Evolutionary conservation across 495 filamentous ascomycete genomes (phyloP), one percentile per base, ranked within the genome.

Genomic region (Polyplosphaeria fusca): DNA sequence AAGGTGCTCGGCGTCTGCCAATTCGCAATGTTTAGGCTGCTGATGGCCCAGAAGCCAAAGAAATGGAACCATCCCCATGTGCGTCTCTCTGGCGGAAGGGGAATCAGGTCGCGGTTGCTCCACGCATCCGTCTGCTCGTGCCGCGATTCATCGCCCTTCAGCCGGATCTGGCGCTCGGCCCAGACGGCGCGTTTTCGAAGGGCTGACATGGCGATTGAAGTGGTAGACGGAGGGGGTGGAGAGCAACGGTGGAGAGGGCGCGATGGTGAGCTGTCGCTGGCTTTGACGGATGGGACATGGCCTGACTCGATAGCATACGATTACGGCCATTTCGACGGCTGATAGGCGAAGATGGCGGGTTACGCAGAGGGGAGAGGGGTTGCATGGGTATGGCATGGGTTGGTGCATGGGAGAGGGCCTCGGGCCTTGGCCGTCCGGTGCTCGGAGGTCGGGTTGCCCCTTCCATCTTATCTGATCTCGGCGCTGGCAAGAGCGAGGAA

Each of bases 1-100:
- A 68, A 72, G 38, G 66, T 69, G 56, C 58, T 71, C 38, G 70
- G 69, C 19, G 66, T 68, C 55, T 73, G 71, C 71, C 71, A 73
- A 53, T 70, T 71, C 12, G 55, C 24, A 49, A 71, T 65, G 45
- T 71, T 72, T 38, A 62, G 39, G 42, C 59, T 56, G 12, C 25
- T 25, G 24, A 62, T 62, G 3, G 58, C 59, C 70, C 70, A 73
- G 60, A 67, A 73, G 1, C 59, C 59, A 23, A 57, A 65, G 38
- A 66, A 64, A 47, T 67, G 62, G 11, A 62, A 65, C 54, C 64
- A 68, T 42, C 60, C 57, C 70, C 70, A 73, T 11, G 66, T 69
- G 27, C 70, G 60, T 4, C 70, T 63, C 13, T 27, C 19, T 12
- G 69, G 67, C n/a, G 70, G 70, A 20, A 72, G 58, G 23, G 70